phyloP scores from a whole-genome alignment of 306 rosid genomes.

The Castanea crenata region DNA sequence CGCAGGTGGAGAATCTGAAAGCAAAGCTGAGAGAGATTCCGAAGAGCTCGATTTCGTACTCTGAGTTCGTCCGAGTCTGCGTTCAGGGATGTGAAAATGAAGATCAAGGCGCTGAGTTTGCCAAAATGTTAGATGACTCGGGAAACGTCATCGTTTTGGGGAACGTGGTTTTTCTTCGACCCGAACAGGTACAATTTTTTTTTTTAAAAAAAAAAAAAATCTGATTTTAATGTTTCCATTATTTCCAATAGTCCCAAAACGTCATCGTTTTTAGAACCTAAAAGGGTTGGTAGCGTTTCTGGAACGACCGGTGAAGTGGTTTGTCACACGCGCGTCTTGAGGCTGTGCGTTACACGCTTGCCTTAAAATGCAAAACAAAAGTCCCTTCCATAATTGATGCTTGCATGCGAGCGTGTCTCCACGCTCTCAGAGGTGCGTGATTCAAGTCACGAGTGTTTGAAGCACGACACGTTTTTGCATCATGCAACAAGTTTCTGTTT shows the following conservation, averaged over 20 bases:
- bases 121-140: constrained; percentile 62
- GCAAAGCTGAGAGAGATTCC: constrained; percentile 46
- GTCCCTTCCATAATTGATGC: too few relatives aligned
- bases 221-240: background rate
- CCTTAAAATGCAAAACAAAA: background rate
- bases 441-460: too few relatives aligned
- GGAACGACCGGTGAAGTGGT: too few relatives aligned
- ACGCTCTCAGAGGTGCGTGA: background rate
- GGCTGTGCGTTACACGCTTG: background rate
- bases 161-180: constrained; percentile 70
- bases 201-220: background rate
- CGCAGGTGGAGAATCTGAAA: constrained; percentile 68
- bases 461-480: too few relatives aligned
- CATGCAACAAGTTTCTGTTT: too few relatives aligned
- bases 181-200: constrained; percentile 56
- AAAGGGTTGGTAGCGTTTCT: too few relatives aligned
- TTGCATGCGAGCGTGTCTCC: too few relatives aligned
- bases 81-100: constrained; percentile 44
- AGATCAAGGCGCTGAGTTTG: constrained; percentile 61
- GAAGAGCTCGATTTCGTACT: constrained; percentile 47
- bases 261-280: too few relatives aligned
- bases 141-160: constrained; percentile 90
- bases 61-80: constrained; percentile 59
- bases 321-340: background rate
- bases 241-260: background rate